Conservation (phyloP, 768 basidiomycete genomes). For the Pholiota conissans region DNA sequence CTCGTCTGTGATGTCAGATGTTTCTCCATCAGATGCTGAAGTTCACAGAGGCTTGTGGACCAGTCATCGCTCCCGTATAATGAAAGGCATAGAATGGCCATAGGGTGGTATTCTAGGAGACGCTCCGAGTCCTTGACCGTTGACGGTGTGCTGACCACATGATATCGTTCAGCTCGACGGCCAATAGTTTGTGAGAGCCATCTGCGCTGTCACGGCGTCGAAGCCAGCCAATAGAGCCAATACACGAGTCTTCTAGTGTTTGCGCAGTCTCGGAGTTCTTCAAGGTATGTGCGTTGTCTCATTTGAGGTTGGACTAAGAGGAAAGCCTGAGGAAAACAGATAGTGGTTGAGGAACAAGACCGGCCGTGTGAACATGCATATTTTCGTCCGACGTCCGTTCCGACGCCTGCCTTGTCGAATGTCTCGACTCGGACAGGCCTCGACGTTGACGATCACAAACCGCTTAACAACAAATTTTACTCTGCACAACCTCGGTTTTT, state of each 20-base stretch:
- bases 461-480: background rate
- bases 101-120: conserved; percentile 7
- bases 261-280: background rate
- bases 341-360: background rate
- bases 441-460: background rate
- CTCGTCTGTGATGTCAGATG: background rate
- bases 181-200: background rate
- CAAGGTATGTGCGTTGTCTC: background rate
- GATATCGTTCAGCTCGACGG: background rate
- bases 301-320: background rate
- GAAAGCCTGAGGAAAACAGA: background rate
- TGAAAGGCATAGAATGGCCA: conserved; percentile 1
- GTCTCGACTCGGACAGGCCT: background rate
- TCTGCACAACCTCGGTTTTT: background rate
- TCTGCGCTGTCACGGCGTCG: background rate
- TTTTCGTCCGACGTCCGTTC: background rate
- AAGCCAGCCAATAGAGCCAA: background rate
- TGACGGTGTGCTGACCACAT: background rate
- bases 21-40: background rate
- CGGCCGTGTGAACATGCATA: background rate
- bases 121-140: background rate
- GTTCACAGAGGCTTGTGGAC: background rate
- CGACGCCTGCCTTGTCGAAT: too few relatives aligned
- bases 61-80: conserved; percentile 6
- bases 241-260: background rate